Base-by-base conservation (phyloP, 768 basidiomycete species). In the Sporobolomyces roseus region DNA sequence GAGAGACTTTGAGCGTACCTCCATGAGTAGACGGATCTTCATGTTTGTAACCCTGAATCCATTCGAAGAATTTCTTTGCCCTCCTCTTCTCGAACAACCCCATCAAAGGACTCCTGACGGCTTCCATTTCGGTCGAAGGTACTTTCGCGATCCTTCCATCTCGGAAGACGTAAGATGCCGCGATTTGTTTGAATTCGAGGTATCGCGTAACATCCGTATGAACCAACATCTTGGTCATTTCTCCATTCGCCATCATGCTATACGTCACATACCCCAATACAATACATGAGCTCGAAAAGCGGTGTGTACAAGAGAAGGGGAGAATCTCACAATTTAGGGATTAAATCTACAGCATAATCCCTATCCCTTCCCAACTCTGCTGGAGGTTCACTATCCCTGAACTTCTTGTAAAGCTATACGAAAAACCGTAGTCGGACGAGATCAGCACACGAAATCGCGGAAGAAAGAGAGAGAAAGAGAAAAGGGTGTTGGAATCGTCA, bases 111-210 rank as follows among this genome's bases (percentile, higher is more conserved):
- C 90, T 92, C 80, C 81, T 88, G 65, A 97, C 88, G 13, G 96
- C 96, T 82, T 99, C 96, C 83, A 93, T 87, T 82, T 98, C 93
- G 9, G 92, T 97, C 76, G 89, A 88, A 36, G 96, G 96, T 14
- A 99, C 96, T 80, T 99, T 99, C 69, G 90, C 91, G 80, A 99
- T 96, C 81, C 80, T 89, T 58, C 93, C 92, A 79, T 98, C 94
- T 61, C 94, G 88, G 79, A 93, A 97, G 66, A 99, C 96, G 80
- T 88, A 99, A 78, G 90, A 93, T 61, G 94, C 96, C 0, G 96
- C 92, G 80, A 99, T 97, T 82, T 97, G 94, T 83, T 98, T 99
- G 84, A 99, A 99, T 78, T 98, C 96, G 77, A 99, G 88, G 81
- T 99, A 99, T 69, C 93, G 88, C 48, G 90, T 93, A 70, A 99